Conservation (phyloP, 305 asterid species). For the Fraxinus sp. region DNA sequence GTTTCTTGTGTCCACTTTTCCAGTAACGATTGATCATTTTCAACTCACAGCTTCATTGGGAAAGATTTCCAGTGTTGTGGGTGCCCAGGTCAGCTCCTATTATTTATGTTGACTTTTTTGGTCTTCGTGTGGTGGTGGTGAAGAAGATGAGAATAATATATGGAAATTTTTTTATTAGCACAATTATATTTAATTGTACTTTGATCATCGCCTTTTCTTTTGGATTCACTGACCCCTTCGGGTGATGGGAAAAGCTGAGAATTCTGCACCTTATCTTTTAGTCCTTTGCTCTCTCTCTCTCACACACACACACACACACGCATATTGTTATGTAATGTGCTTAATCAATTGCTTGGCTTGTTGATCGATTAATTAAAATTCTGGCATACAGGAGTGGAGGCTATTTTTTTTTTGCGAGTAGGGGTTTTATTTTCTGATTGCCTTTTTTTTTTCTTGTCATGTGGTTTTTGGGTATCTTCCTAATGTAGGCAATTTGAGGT, state of each 20-base stretch:
- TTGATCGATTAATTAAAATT: background rate
- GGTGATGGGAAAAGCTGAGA: background rate
- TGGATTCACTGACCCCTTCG: background rate
- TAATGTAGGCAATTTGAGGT: conserved; percentile 7
- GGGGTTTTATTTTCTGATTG: background rate
- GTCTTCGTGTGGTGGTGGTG: background rate
- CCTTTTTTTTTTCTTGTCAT: background rate
- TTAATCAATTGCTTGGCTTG: background rate
- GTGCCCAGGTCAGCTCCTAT: background rate
- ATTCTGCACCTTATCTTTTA: background rate
- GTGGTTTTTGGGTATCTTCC: background rate
- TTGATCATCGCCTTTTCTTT: background rate
- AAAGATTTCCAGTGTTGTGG: background rate
- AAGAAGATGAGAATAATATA: background rate
- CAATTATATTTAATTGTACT: background rate
- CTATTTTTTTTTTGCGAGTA: background rate
- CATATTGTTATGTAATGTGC: background rate
- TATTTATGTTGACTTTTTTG: background rate
- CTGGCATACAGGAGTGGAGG: background rate
- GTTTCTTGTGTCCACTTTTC: too few relatives aligned
- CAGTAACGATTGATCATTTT: too few relatives aligned
- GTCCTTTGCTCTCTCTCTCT: background rate
- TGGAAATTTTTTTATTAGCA: background rate
- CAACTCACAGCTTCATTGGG: too few relatives aligned
- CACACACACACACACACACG: background rate